These are phyloP conservation scores for Ogataea methylovora DNA, from an alignment of 805 yeast species.

Conservation along the genomic window DNA sequence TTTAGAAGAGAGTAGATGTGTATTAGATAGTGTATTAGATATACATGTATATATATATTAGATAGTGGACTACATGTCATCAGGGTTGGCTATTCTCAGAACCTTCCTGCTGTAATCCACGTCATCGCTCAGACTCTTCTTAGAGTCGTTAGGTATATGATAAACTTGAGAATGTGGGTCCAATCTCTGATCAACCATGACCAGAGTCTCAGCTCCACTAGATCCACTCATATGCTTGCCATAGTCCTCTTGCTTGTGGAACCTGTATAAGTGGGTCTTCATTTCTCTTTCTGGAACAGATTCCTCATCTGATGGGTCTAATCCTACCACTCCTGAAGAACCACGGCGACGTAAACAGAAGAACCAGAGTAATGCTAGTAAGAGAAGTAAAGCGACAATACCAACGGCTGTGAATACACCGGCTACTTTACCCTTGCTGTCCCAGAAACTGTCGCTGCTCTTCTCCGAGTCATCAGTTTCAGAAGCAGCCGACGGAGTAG, in stretches of 20 bases:
- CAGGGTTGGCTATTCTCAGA: constrained; percentile 43
- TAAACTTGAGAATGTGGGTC: constrained; percentile 50
- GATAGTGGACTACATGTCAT: too few relatives aligned
- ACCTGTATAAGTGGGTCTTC: neutral
- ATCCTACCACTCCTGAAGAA: neutral
- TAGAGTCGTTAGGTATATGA: constrained; percentile 35
- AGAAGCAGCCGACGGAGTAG: constrained; percentile 6
- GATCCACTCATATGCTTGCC: neutral
- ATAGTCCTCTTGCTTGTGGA: neutral
- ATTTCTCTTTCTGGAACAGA: neutral
- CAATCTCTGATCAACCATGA: constrained; percentile 49
- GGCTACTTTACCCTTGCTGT: constrained; percentile 69
- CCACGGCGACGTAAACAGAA: too few relatives aligned
- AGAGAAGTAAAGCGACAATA: constrained; percentile 38
- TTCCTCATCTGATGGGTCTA: neutral
- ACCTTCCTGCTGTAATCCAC: constrained; percentile 52
- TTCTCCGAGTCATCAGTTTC: constrained; percentile 5
- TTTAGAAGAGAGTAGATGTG: too few relatives aligned
- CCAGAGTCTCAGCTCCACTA: constrained; percentile 6
- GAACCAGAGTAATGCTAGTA: constrained; percentile 36
- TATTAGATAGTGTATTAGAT: too few relatives aligned
- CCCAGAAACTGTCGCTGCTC: constrained; percentile 43
- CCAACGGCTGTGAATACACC: constrained; percentile 84
- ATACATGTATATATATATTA: too few relatives aligned
- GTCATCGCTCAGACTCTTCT: constrained; percentile 44